phyloP scores from a whole-genome alignment of 2,329 filamentous ascomycete species.

The Penicillium rolfsii region DNA sequence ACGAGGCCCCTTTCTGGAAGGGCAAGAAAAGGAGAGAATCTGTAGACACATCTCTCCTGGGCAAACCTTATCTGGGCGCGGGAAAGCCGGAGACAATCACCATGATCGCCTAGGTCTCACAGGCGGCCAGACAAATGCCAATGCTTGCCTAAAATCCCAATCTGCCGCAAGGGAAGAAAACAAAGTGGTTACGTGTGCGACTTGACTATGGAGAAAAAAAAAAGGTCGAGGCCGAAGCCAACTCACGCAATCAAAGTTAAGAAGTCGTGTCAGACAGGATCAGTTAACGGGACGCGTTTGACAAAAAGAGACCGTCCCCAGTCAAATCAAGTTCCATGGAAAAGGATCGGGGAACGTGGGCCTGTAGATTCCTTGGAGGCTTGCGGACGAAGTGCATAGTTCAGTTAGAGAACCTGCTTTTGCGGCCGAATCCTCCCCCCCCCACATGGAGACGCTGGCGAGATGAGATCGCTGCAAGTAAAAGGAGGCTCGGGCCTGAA shows the following conservation, averaged over 20 bases:
- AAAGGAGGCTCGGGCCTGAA: conserved; percentile 25
- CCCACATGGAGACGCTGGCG: conserved; percentile 27
- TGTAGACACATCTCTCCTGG: conserved; percentile 19
- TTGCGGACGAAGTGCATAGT: not conserved
- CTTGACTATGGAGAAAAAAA: not conserved
- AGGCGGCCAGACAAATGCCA: conserved; percentile 14
- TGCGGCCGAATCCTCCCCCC: conserved; percentile 22
- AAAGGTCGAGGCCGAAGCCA: conserved; percentile 4
- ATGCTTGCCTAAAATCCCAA: conserved; percentile 13
- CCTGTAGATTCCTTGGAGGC: conserved; percentile 11
- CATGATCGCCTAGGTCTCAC: conserved; percentile 17
- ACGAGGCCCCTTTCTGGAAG: conserved; percentile 17
- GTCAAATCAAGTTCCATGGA: conserved; percentile 19
- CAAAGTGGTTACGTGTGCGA: conserved; percentile 18
- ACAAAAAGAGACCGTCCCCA: conserved; percentile 3
- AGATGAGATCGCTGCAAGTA: conserved; percentile 27
- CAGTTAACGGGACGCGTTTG: not conserved
- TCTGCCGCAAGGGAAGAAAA: not conserved
- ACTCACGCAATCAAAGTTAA: not conserved
- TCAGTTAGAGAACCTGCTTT: conserved; percentile 28
- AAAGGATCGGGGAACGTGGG: conserved; percentile 22
- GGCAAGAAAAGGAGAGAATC: conserved; percentile 8
- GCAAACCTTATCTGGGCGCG: conserved; percentile 23
- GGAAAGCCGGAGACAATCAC: conserved; percentile 22
- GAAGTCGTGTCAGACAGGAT: not conserved